Evolutionary conservation across 75 land plant species (phyloP), one percentile per base, ranked within the genome.

Genomic region (Picea sitchensis): DNA sequence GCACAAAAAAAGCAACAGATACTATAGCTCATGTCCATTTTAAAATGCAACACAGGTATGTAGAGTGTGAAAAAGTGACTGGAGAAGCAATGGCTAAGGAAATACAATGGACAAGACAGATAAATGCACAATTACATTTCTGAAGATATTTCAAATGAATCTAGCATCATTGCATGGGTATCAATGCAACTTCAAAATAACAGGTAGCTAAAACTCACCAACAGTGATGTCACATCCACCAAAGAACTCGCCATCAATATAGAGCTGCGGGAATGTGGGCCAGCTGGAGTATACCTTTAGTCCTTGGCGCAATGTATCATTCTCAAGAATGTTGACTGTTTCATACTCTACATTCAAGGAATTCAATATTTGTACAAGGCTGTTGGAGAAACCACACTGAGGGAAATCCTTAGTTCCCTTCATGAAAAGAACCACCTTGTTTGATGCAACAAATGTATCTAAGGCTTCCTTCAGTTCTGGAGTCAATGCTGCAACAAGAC

Each of bases 211-310:
- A 15, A 82, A 84, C 87, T 81, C 67, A 94, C 98, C 95, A 65
- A 90, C 86, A 8, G 99, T 91, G 63, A 96, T 94, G 82, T 96
- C 99, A 76, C 99, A 96, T 41, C 99, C 98, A 79, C 99, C 99
- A 77, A 89, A 96, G 84, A 96, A 96, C 76, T 96, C 98, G 17
- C 99, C 99, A 81, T 96, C 98, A 61, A 96, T 92, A 78, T 96
- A 96, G 26, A 96, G 93, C 77, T 96, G 99, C 12, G 99, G 99
- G 78, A 96, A 96, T 12, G 99, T 96, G 14, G 99, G 99, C 99
- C 99, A 96, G 68, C 80, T 92, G 59, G 99, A 96, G 80, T 96
- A 96, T 72, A 89, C 98, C 83, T 96, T 96, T 81, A 96, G 69
- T 23, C 89, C 99, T 77, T 91, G 91, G 9, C 99, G 91, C 73